Base-by-base conservation (phyloP, 257 asterid species). In the Solanum bulbocastanum region DNA sequence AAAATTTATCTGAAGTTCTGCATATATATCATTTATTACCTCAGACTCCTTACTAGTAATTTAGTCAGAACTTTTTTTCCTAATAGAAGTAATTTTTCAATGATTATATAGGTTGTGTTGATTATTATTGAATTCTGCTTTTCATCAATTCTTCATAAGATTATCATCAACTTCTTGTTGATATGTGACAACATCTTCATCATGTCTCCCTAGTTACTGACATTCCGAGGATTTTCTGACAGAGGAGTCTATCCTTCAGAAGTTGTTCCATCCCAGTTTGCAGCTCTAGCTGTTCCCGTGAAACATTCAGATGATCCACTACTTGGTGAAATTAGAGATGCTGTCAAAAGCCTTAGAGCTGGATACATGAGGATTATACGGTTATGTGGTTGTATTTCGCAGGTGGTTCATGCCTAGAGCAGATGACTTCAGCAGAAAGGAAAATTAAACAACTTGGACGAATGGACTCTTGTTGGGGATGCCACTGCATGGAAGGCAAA, bases 241-340 rank as follows among this genome's bases (percentile, higher is more conserved):
- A 96, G 98, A 15, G 98, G 98, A 39, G 84, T 95, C 82, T 96
- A 96, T 87, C 98, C 99, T 39, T 93, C 93, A 13, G 98, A 94
- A 73, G 81, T 91, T 88, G 86, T 95, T 88, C 98, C 98, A 56
- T 89, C 90, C 37, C 91, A 91, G 88, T 73, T 91, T 68, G 86
- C 91, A 86, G 86, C 90, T 30, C 83, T 86, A 40, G 52, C 37
- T 30, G 90, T 79, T 81, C 88, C 86, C 69, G 40, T 25, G 9
- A 88, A 89, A 40, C 42, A 40, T 88, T 87, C 83, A 35, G 86
- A 89, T 65, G 89, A 84, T 76, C 86, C 88, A 13, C 37, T 90
- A 74, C 44, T 90, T 12, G 90, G 88, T 84, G 93, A 93, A 85
- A 90, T 96, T 60, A 85, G 87, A 86, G 90, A 84, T 66, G 91